These are phyloP conservation scores for Candida easanensis DNA, from an alignment of 805 yeast genomes.

Conservation along the genomic window DNA sequence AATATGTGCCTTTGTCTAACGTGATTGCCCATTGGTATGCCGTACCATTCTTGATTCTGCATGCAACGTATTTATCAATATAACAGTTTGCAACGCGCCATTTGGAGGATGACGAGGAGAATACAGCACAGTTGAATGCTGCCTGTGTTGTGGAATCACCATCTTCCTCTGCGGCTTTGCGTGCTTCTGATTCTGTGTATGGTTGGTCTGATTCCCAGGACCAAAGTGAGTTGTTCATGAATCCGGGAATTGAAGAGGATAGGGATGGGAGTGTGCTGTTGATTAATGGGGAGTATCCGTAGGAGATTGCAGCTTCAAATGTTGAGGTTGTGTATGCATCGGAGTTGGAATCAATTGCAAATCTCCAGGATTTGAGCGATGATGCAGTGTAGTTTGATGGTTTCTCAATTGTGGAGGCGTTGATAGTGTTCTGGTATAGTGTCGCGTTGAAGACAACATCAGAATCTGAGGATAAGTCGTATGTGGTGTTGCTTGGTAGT, in stretches of 20 bases:
- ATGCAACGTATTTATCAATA: constrained; percentile 47
- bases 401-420: neutral
- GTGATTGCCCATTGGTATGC: constrained; percentile 45
- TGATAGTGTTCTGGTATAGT: constrained; percentile 6
- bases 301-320: constrained; percentile 38
- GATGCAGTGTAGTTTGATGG: constrained; percentile 12
- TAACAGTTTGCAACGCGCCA: constrained; percentile 74
- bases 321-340: constrained; percentile 31
- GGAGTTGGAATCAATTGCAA: constrained; percentile 30
- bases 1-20: constrained; percentile 37
- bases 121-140: constrained; percentile 46
- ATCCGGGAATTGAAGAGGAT: constrained; percentile 24
- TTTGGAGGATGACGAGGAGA: constrained; percentile 35
- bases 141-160: constrained; percentile 19
- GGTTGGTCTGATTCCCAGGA: constrained; percentile 72
- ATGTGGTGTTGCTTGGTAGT: constrained; percentile 30
- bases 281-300: constrained; percentile 71
- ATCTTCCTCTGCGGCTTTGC: constrained; percentile 11
- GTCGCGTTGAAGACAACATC: constrained; percentile 23
- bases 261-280: constrained; percentile 33
- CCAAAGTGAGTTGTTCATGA: constrained; percentile 52
- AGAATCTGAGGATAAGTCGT: constrained; percentile 25
- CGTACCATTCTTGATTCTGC: constrained; percentile 39
- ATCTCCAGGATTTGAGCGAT: constrained; percentile 33
- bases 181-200: constrained; percentile 20